phyloP scores from a whole-genome alignment of 2,329 filamentous ascomycete species.

The Bipolaris victoriae region DNA sequence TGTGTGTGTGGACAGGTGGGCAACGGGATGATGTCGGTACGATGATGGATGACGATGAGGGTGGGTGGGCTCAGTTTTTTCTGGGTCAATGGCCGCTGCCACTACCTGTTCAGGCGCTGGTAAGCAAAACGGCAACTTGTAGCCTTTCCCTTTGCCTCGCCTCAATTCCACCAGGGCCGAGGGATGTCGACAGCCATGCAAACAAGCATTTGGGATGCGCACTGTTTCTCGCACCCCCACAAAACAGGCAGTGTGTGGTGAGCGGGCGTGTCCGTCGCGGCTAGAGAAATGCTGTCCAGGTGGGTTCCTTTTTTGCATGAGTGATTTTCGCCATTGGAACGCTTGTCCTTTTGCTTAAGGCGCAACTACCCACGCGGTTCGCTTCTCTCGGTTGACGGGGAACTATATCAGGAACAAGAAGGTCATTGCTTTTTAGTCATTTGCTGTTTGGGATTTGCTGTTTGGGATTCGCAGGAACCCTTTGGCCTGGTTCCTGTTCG shows the following conservation, averaged over 20 bases:
- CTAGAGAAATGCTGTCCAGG: background rate
- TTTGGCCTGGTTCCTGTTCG: background rate
- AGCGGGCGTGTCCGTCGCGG: constrained; percentile 5
- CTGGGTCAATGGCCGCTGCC: background rate
- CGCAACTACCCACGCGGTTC: constrained; percentile 6
- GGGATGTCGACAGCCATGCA: background rate
- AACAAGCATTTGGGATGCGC: background rate
- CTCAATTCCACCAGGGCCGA: background rate
- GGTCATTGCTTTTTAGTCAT: background rate
- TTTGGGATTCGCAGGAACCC: background rate
- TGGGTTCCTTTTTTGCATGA: constrained; percentile 29
- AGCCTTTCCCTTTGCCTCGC: background rate
- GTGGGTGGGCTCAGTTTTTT: no score
- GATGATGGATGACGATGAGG: background rate
- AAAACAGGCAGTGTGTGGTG: constrained; percentile 12
- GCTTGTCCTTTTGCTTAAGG: constrained; percentile 3
- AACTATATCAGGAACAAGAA: background rate
- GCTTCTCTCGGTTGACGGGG: constrained; percentile 1
- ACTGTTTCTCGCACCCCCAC: background rate
- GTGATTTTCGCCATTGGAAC: constrained; percentile 44
- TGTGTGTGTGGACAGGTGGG: background rate
- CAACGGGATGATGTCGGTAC: constrained; percentile 1
- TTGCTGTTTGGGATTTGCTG: background rate
- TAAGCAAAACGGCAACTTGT: no score
- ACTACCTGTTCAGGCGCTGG: background rate